Conservation (phyloP, 495 filamentous ascomycete species). For the Talaromyces nanjingensis region DNA sequence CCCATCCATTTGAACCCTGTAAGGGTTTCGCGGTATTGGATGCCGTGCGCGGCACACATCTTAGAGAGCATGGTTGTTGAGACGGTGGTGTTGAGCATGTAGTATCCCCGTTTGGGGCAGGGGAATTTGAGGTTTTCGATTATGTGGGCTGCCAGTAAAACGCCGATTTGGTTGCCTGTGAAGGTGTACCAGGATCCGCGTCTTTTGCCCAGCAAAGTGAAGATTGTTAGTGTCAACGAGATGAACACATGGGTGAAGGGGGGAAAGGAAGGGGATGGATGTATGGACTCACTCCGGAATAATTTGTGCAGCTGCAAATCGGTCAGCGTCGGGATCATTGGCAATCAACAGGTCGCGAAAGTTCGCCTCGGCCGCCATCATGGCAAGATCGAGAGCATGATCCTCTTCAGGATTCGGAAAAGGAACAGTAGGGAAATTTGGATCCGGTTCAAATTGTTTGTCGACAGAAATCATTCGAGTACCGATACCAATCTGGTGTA, state of each 20-base stretch:
- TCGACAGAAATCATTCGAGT: conserved; percentile 35
- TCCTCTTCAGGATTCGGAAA: conserved; percentile 71
- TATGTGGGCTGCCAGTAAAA: conserved; percentile 53
- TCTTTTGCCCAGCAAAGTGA: not conserved
- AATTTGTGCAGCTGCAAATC: conserved; percentile 54
- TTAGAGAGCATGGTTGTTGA: conserved; percentile 58
- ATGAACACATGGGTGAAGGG: too few relatives aligned
- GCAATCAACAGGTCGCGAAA: conserved; percentile 51
- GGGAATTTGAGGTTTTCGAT: conserved; percentile 35
- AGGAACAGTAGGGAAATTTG: conserved; percentile 61
- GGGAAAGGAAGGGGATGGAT: not conserved
- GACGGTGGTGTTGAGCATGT: conserved; percentile 58
- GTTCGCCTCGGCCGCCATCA: conserved; percentile 43
- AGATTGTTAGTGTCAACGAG: not conserved
- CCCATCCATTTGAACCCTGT: conserved; percentile 76
- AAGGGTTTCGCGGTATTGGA: conserved; percentile 56
- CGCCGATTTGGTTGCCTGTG: conserved; percentile 64
- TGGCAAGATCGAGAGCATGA: conserved; percentile 60
- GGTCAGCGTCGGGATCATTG: conserved; percentile 68
- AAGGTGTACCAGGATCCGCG: conserved; percentile 53
- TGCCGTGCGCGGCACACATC: conserved; percentile 50
- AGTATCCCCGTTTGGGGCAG: conserved; percentile 25
- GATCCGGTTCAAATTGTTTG: conserved; percentile 52
- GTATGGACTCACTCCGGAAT: conserved; percentile 10
- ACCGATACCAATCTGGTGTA: conserved; percentile 37